These are phyloP conservation scores for Collariella sp. DNA, from an alignment of 495 filamentous ascomycete genomes.

Conservation along the genomic window DNA sequence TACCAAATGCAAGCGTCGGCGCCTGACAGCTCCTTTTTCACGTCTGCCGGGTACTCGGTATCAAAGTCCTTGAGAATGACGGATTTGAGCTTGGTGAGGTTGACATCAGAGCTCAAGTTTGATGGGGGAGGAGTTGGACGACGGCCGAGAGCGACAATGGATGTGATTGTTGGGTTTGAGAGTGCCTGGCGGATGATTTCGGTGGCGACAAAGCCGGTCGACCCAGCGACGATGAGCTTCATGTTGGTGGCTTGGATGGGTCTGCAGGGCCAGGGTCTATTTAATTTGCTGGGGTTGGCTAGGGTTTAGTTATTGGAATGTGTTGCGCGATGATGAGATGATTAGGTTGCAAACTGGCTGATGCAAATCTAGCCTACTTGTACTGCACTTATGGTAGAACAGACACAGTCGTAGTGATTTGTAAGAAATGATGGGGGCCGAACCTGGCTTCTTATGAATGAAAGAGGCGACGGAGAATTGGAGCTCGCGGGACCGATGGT, in stretches of 20 bases:
- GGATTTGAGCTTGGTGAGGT: slow-evolving; percentile 34
- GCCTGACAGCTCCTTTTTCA: slow-evolving; percentile 33
- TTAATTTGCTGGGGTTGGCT: too few relatives aligned
- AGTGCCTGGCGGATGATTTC: slow-evolving; percentile 42
- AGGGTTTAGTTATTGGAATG: too few relatives aligned
- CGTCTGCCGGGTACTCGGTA: slow-evolving; percentile 32
- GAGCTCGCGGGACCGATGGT: too few relatives aligned
- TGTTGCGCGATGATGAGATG: too few relatives aligned
- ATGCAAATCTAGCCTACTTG: too few relatives aligned
- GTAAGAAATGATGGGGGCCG: too few relatives aligned
- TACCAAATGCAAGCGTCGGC: slow-evolving; percentile 51
- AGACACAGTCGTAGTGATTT: too few relatives aligned
- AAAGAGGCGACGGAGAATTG: too few relatives aligned
- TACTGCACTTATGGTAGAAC: too few relatives aligned
- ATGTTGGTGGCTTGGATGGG: slow-evolving; percentile 25
- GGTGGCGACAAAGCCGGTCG: slow-evolving; percentile 42
- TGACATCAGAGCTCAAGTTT: slow-evolving; percentile 1
- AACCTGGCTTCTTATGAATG: too few relatives aligned
- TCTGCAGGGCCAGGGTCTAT: too few relatives aligned
- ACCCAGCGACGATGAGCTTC: slow-evolving; percentile 47
- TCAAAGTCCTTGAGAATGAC: slow-evolving; percentile 37
- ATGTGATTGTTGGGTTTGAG: slow-evolving; percentile 29
- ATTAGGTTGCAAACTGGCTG: too few relatives aligned
- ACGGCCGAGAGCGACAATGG: slow-evolving; percentile 37
- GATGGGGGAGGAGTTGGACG: slow-evolving; percentile 13